phyloP scores from a whole-genome alignment of 1,284 basidiomycete genomes.

The Austropuccinia psidii region DNA sequence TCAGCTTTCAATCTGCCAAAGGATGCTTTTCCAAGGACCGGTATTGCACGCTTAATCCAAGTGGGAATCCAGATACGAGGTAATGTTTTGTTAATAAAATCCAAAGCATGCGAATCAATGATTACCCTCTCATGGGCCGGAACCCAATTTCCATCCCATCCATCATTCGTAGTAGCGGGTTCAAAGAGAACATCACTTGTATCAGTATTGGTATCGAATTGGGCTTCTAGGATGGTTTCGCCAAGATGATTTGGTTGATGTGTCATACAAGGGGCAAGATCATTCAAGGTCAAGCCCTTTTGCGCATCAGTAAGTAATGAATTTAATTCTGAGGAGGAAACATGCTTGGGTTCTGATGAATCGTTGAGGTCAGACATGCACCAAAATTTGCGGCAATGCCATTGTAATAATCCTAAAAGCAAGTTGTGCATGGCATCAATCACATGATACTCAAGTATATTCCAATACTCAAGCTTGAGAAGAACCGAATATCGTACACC shows the following conservation, averaged over 20 bases:
- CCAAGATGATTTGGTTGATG: background rate
- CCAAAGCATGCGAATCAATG: background rate
- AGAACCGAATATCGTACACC: conserved; percentile 10
- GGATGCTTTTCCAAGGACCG: conserved; percentile 7
- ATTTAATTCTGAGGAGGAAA: background rate
- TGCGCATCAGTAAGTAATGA: no score
- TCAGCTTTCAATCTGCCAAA: conserved; percentile 34
- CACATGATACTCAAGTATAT: conserved; percentile 18
- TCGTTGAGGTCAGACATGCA: conserved; percentile 10
- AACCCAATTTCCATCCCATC: conserved; percentile 1
- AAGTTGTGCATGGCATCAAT: conserved; percentile 31
- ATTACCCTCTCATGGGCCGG: background rate
- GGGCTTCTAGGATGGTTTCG: background rate
- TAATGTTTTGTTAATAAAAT: conserved; percentile 5
- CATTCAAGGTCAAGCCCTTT: no score
- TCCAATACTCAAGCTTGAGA: conserved; percentile 5
- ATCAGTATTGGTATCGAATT: background rate
- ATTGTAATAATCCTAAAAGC: background rate
- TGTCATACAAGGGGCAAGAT: background rate
- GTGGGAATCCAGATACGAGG: background rate
- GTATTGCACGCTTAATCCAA: conserved; percentile 7
- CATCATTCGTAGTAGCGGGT: background rate
- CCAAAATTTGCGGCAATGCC: conserved; percentile 12
- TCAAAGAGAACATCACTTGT: background rate
- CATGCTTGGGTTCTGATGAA: background rate